Percentiles rank a stretch among this genome's conserved stretches.
Conservation (phyloP, 2,329 filamentous ascomycete species). For the Capronia americana region DNA sequence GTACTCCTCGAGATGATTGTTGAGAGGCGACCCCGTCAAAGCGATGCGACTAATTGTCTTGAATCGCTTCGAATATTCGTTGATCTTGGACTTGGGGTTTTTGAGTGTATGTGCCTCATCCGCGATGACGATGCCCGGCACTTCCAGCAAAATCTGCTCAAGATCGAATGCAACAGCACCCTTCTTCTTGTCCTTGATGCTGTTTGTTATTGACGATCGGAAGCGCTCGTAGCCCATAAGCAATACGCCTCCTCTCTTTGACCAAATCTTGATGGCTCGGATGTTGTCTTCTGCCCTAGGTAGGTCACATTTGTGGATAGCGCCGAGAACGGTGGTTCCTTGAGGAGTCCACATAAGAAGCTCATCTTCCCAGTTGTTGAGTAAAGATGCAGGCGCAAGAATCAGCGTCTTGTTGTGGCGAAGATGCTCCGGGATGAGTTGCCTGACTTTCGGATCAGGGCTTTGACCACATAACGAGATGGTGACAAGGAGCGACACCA, state of each 20-base stretch:
- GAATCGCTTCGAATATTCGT: constrained; percentile 64
- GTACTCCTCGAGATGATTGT: constrained; percentile 84
- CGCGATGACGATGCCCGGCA: constrained; percentile 75
- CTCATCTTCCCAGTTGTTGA: constrained; percentile 86
- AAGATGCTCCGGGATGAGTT: constrained; percentile 73
- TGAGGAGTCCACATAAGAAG: constrained; percentile 71
- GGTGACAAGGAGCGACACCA: constrained; percentile 80
- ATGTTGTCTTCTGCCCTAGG: constrained; percentile 3
- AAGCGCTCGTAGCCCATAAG: constrained; percentile 78
- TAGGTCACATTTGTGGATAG: constrained; percentile 44
- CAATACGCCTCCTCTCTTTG: constrained; percentile 71
- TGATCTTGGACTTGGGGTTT: constrained; percentile 63
- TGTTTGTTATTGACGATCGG: constrained; percentile 39
- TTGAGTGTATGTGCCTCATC: constrained; percentile 87
- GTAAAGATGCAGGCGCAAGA: constrained; percentile 74
- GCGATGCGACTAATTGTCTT: constrained; percentile 75
- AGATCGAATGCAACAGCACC: constrained; percentile 46
- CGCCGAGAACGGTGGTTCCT: constrained; percentile 57
- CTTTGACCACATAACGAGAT: constrained; percentile 72
- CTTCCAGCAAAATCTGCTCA: constrained; percentile 61
- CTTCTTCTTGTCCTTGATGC: constrained; percentile 31
- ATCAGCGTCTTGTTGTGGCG: constrained; percentile 70
- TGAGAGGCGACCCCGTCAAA: constrained; percentile 83
- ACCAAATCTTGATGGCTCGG: constrained; percentile 36
- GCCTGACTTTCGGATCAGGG: constrained; percentile 59